A percentile compares a stretch with the other conserved stretches of the same genome.
Evolutionary conservation across 805 yeast genomes (phyloP).

Genomic region (Metschnikowia matae): DNA sequence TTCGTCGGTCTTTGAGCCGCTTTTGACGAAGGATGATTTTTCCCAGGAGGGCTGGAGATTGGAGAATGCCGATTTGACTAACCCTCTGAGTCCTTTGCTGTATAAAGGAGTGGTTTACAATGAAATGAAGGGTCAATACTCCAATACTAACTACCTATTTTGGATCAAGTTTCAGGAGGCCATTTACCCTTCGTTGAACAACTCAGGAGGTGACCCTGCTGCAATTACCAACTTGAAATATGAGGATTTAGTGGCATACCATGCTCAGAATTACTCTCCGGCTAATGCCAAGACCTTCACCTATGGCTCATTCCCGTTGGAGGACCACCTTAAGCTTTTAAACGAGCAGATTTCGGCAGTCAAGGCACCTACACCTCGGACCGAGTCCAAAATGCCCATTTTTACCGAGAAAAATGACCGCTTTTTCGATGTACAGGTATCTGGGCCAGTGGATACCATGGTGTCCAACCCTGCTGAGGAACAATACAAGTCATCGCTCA

Average conservation of each 20-base stretch:
- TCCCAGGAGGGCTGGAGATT: conserved; percentile 97
- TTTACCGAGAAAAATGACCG: conserved; percentile 22
- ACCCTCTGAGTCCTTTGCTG: conserved; percentile 54
- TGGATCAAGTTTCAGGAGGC: conserved; percentile 82
- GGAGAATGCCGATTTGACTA: conserved; percentile 62
- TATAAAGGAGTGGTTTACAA: conserved; percentile 97
- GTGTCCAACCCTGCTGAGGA: conserved; percentile 54
- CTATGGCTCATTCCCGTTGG: conserved; percentile 74
- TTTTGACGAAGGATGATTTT: conserved; percentile 75
- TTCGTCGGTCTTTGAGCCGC: conserved; percentile 81
- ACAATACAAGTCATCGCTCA: conserved; percentile 76
- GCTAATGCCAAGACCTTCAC: conserved; percentile 83
- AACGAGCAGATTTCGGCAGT: conserved; percentile 47
- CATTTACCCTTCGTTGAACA: conserved; percentile 78
- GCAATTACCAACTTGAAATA: conserved; percentile 70
- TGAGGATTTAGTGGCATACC: conserved; percentile 76
- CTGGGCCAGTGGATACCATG: conserved; percentile 73
- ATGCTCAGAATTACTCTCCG: conserved; percentile 76
- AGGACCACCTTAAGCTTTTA: conserved; percentile 54
- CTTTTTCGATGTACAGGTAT: conserved; percentile 23
- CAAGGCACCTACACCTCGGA: conserved; percentile 42
- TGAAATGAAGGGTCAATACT: conserved; percentile 97
- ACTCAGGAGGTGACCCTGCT: conserved; percentile 93
- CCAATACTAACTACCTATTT: conserved; percentile 79
- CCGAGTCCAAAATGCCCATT: conserved; percentile 44